These are phyloP conservation scores for Hanseniaspora gamundiae DNA, from an alignment of 1,139 yeast genomes.

Conservation along the genomic window DNA sequence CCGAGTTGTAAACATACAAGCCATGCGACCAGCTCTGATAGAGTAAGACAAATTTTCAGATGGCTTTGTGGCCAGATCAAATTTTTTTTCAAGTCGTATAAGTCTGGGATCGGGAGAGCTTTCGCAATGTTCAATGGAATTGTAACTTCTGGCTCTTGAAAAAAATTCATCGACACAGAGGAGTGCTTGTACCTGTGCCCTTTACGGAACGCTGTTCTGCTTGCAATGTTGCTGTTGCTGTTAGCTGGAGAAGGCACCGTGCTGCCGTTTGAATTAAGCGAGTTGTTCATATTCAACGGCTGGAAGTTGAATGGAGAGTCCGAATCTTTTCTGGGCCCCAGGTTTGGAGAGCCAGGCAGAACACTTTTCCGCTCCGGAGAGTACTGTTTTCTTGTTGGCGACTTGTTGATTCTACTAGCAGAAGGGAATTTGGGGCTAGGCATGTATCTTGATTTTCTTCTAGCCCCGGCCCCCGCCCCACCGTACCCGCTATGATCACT, in stretches of 20 bases:
- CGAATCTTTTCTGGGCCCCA: not conserved
- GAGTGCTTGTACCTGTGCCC: slow-evolving; percentile 87
- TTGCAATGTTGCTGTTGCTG: not conserved
- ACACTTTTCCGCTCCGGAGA: not conserved
- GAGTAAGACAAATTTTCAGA: slow-evolving; percentile 35
- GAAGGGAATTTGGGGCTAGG: not conserved
- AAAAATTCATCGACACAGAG: slow-evolving; percentile 30
- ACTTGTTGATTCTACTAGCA: not conserved
- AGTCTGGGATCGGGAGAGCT: slow-evolving; percentile 68
- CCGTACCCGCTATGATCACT: not conserved
- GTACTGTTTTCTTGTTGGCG: not conserved
- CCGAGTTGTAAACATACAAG: slow-evolving; percentile 47
- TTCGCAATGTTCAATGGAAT: slow-evolving; percentile 66
- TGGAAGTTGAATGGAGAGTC: not conserved
- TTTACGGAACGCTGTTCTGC: slow-evolving; percentile 72
- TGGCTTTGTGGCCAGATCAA: slow-evolving; percentile 60
- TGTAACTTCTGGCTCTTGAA: slow-evolving; percentile 78
- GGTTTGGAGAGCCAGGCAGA: not conserved
- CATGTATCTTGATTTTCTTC: slow-evolving; percentile 3
- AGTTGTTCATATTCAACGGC: not conserved
- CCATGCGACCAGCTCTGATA: slow-evolving; percentile 16
- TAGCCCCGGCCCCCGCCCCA: not conserved
- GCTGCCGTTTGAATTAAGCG: no score
- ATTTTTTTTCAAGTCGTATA: slow-evolving; percentile 46
- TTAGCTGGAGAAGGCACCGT: not conserved